Conservation (phyloP, 2,329 filamentous ascomycete genomes). For the Fusarium napiforme region DNA sequence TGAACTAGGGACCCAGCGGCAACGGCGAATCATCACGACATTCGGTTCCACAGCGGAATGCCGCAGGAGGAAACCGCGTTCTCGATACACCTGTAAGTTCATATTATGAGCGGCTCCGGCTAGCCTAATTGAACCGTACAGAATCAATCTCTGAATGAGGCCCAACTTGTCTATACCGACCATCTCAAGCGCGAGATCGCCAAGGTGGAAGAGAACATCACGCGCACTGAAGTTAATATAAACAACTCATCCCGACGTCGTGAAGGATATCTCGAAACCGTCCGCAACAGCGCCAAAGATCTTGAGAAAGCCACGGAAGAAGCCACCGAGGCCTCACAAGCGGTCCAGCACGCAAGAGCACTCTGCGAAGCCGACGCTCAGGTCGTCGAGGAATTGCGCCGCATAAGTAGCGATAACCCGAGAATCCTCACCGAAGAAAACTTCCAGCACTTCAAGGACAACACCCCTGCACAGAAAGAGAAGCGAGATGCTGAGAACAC, state of each 20-base stretch:
- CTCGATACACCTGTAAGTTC: neutral
- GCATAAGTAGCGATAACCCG: neutral
- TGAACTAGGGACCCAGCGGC: neutral
- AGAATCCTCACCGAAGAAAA: neutral
- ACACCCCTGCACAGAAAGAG: neutral
- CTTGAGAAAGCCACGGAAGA: neutral
- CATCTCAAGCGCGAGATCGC: neutral
- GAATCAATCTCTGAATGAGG: neutral
- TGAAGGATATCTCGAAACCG: neutral
- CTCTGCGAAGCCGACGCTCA: neutral
- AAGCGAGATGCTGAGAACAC: rapidly evolving
- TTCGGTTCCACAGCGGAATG: neutral
- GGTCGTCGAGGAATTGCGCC: neutral
- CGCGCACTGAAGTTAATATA: neutral
- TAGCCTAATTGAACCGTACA: neutral
- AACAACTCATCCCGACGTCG: neutral
- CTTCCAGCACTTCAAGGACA: rapidly evolving
- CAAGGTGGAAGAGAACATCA: neutral
- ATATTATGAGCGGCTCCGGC: rapidly evolving
- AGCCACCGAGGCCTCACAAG: neutral
- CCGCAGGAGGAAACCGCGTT: neutral
- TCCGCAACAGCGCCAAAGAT: rapidly evolving
- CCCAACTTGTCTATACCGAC: neutral
- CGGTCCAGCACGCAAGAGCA: neutral
- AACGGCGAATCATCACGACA: neutral